Evolutionary conservation across 2,329 filamentous ascomycete species (phyloP).

Genomic region (Hymenoscyphus infarciens): DNA sequence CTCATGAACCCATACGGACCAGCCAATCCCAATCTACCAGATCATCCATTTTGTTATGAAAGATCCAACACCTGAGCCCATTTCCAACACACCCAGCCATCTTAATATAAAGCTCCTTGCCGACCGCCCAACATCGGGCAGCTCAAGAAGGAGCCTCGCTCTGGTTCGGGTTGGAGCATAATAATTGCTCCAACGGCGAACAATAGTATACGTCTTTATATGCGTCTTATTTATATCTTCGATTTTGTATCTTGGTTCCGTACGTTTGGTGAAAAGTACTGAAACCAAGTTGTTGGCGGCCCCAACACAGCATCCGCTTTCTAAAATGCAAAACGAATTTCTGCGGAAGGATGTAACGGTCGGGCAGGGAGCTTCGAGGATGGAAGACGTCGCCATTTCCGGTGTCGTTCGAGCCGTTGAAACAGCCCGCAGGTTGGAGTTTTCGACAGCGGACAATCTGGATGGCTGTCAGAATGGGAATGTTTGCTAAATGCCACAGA

Average conservation of each 20-base stretch:
- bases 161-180: constrained; percentile 6
- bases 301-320: not conserved
- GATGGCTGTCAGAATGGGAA: not conserved
- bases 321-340: not conserved
- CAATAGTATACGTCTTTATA: not conserved
- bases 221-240: not conserved
- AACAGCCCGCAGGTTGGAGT: not conserved
- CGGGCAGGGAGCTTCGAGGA: not conserved
- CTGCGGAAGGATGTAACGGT: not conserved
- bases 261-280: not conserved
- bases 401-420: not conserved
- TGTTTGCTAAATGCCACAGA: not conserved
- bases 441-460: not conserved
- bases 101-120: not conserved
- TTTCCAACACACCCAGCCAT: not conserved
- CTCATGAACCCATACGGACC: no score
- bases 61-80: not conserved
- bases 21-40: no score
- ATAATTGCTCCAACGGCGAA: not conserved
- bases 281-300: not conserved
- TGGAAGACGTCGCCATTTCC: not conserved
- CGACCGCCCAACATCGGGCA: constrained; percentile 13
- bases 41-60: not conserved
- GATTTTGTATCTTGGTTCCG: not conserved
- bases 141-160: constrained; percentile 15